Evolutionary conservation across 805 yeast species (phyloP).

Genomic region (Hanseniaspora singularis): DNA sequence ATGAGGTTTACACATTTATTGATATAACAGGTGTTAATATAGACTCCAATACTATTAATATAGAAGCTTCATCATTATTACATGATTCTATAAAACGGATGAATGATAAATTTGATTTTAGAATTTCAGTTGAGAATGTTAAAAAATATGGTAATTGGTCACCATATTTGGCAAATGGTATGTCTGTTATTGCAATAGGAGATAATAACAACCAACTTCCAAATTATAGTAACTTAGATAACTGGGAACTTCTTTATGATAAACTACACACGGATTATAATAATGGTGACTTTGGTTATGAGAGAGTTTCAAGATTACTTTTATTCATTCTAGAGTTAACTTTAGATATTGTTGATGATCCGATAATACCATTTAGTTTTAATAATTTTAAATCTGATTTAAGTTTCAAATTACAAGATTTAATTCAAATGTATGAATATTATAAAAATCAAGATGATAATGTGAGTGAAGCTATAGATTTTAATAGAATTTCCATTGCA

Average conservation of each 20-base stretch:
- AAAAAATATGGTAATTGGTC: constrained; percentile 47
- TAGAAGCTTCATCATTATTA: constrained; percentile 56
- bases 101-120: constrained; percentile 21
- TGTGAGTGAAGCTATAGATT: constrained; percentile 24
- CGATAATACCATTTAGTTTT: constrained; percentile 61
- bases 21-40: constrained; percentile 43
- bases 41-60: constrained; percentile 45
- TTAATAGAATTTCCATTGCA: constrained; percentile 24
- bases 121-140: constrained; percentile 24
- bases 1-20: constrained; percentile 56
- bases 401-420: constrained; percentile 35
- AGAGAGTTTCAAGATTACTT: constrained; percentile 43
- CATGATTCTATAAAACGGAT: constrained; percentile 36
- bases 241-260: constrained; percentile 42
- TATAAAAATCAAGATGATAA: constrained; percentile 28
- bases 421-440: constrained; percentile 23
- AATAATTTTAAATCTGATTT: constrained; percentile 36
- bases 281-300: constrained; percentile 43
- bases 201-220: constrained; percentile 35
- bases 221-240: constrained; percentile 56
- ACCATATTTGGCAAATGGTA: constrained; percentile 53
- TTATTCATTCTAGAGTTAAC: constrained; percentile 42
- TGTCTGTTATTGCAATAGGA: constrained; percentile 29
- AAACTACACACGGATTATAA: constrained; percentile 19
- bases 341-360: constrained; percentile 57